Evolutionary conservation across 352 stramenopile species (phyloP), one percentile per base, ranked within the genome.

Genomic region (Hyaloperonospora arabidopsidis): DNA sequence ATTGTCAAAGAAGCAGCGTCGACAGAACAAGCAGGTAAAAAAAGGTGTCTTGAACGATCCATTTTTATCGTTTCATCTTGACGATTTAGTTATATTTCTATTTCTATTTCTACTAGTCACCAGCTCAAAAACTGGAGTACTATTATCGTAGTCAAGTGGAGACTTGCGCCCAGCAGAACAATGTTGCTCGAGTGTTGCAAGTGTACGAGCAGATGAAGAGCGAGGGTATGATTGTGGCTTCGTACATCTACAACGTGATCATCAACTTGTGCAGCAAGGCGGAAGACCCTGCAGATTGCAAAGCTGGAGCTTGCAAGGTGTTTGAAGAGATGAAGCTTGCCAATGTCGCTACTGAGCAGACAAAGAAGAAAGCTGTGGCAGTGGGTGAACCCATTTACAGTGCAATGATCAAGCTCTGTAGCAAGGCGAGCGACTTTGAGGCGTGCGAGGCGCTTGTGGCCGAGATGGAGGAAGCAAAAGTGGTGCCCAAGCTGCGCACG

Each of bases 371-470:
- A 19, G 23, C 35, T 1, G 1, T 32, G 10, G 55, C 54, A 18
- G 60, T 80, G 11, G 72, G 82, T 19, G 83, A 93, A 56, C 76
- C 68, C 13, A 80, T 76, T 23, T 87, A 83, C 61, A 91, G 73
- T 53, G 78, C 83, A 21, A 66, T 93, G 44, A 64, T 91, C 51
- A 89, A 89, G 49, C 59, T 93, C 10, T 90, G 76, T 56, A 73
- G 67, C 55, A 79, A 81, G 43, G 69, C 70, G 8, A 52, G 68
- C 22, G 69, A 89, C 47, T 90, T 86, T 57, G 65, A 68, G 3
- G 60, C 58, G 18, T 83, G 74, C 41, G 57, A 76, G 15, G 52
- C 49, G 7, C 63, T 93, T 22, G 53, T 93, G 22, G 55, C 60
- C 4, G 65, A 76, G 13, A 67, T 93, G 66, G 67, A 83, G 19